Base-by-base conservation (phyloP, 73 alveolate genomes). In the Urostyla sp. region DNA sequence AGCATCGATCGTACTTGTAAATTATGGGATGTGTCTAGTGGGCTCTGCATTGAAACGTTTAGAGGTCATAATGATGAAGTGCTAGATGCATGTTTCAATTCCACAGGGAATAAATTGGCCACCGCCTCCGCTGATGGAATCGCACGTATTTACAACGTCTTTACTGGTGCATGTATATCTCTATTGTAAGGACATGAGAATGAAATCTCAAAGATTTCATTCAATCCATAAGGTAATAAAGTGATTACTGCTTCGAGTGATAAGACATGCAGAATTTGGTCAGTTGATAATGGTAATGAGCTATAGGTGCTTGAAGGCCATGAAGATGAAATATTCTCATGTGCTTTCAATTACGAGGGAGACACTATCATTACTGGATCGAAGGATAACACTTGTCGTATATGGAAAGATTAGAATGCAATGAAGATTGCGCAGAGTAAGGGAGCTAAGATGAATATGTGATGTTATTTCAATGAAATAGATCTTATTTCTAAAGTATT, bases 311-410 rank as follows among this genome's bases (percentile, higher is more conserved):
- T 96, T 37, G 99, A 97, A 85, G 99, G 99, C 23, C 99, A 98
- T 89, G 98, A 98, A 48, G 99, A 97, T 93, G 99, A 98, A 84
- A 96, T 98, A 80, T 98, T 98, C 90, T 95, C 99, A 50, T 97
- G 99, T 78, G 99, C 99, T 28, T 98, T 97, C 95, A 98, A 98
- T 88, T 98, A 98, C 92, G 99, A 98, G 87, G 99, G 99, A 45
- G 99, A 97, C 87, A 94, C 98, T 32, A 92, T 97, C 63, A 97
- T 97, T 84, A 94, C 99, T 32, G 98, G 99, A 23, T 90, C 98
- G 56, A 97, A 97, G 78, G 99, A 98, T 84, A 96, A 93, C 88
- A 94, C 98, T 35, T 96, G 99, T 59, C 93, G 95, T 82, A 94
- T 98, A 31, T 98, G 99, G 99, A 93, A 94, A 54, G 98, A 92